Percentiles rank a stretch among this genome's conserved stretches.
phyloP scores from a whole-genome alignment of 1,284 basidiomycete species.

The Kwoniella shivajii region DNA sequence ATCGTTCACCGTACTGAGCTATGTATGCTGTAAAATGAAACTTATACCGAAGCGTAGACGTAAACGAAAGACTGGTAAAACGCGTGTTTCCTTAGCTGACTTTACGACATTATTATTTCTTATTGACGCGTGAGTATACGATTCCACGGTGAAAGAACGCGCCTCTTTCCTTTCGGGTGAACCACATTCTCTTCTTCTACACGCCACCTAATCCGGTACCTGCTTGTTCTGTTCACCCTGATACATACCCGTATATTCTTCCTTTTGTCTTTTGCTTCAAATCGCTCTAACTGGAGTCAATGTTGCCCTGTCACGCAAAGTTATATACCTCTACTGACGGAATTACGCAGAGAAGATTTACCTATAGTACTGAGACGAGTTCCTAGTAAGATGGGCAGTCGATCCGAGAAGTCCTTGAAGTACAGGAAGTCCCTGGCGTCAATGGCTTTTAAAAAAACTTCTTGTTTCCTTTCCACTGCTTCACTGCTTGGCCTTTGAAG shows the following conservation, averaged over 20 bases:
- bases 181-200: neutral
- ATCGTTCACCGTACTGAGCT: too few relatives aligned
- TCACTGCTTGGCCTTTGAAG: neutral
- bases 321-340: neutral
- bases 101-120: too few relatives aligned
- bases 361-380: neutral
- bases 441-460: neutral
- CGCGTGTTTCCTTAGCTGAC: neutral
- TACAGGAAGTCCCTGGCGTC: neutral
- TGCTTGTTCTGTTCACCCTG: neutral
- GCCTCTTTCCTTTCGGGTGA: conserved; percentile 15
- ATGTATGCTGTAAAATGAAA: too few relatives aligned
- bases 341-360: neutral
- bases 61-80: neutral
- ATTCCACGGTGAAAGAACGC: conserved; percentile 5
- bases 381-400: conserved; percentile 1
- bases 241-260: neutral
- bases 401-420: neutral
- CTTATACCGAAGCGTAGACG: too few relatives aligned
- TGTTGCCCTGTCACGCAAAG: conserved; percentile 5
- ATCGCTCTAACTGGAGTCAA: neutral
- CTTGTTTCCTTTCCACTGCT: neutral
- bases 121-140: too few relatives aligned
- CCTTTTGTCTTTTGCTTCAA: neutral
- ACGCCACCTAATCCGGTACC: neutral